A percentile compares a stretch with the other conserved stretches of the same genome.
phyloP scores from a whole-genome alignment of 2,329 filamentous ascomycete species.

The Aspergillus niger region DNA sequence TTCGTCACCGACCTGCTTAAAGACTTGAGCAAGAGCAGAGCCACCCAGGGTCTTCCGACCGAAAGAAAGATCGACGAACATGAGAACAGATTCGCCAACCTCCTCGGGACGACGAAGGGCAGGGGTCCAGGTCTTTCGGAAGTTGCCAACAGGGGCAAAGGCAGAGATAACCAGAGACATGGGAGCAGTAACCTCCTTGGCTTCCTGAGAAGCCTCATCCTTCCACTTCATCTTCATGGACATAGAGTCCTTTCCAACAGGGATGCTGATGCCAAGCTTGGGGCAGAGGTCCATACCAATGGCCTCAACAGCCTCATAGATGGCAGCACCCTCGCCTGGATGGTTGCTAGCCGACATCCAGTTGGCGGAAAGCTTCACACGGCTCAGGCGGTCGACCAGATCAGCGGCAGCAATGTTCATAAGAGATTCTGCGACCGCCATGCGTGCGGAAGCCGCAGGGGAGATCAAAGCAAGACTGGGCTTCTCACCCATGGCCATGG shows the following conservation, averaged over 20 bases:
- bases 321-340: slow-evolving; percentile 83
- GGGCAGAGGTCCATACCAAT: slow-evolving; percentile 93
- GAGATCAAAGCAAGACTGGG: slow-evolving; percentile 87
- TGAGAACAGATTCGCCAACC: slow-evolving; percentile 81
- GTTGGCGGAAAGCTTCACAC: slow-evolving; percentile 89
- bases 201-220: slow-evolving; percentile 64
- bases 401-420: slow-evolving; percentile 88
- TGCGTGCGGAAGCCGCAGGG: slow-evolving; percentile 84
- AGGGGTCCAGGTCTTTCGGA: slow-evolving; percentile 90
- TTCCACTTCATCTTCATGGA: slow-evolving; percentile 99
- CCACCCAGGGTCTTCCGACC: slow-evolving; percentile 83
- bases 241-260: slow-evolving; percentile 96
- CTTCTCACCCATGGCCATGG: slow-evolving; percentile 97
- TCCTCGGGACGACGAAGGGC: slow-evolving; percentile 80
- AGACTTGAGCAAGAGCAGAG: slow-evolving; percentile 86
- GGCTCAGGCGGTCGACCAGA: slow-evolving; percentile 69
- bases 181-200: slow-evolving; percentile 87
- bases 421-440: slow-evolving; percentile 92
- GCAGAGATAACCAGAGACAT: slow-evolving; percentile 89
- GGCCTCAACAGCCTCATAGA: slow-evolving; percentile 92
- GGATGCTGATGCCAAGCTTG: slow-evolving; percentile 85
- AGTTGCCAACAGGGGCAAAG: slow-evolving; percentile 80
- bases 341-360: slow-evolving; percentile 99
- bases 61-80: slow-evolving; percentile 87
- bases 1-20: slow-evolving; percentile 81